A percentile compares a stretch with the other conserved stretches of the same genome.
These are phyloP conservation scores for Ambrosiella beaveri DNA, from an alignment of 2,329 filamentous ascomycete genomes.

Conservation along the genomic window DNA sequence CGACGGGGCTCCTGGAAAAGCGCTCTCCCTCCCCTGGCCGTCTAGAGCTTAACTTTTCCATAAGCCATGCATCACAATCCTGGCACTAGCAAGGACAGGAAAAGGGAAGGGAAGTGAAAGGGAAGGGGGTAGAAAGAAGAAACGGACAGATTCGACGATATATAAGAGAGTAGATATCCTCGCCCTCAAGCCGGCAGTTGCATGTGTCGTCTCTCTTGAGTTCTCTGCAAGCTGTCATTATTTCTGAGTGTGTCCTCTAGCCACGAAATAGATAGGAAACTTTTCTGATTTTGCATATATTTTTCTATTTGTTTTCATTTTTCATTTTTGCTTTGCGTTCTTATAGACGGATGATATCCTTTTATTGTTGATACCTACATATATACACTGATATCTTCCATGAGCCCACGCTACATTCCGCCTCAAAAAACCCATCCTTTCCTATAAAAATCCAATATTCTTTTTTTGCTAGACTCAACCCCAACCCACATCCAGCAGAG, in stretches of 20 bases:
- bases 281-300: not conserved
- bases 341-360: not conserved
- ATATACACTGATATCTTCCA: not conserved
- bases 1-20: too few relatives aligned
- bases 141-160: not conserved
- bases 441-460: not conserved
- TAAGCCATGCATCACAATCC: not conserved
- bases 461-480: not conserved
- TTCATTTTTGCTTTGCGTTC: not conserved
- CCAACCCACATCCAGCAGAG: not conserved
- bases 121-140: not conserved
- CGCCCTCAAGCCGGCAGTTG: not conserved
- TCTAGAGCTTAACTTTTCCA: too few relatives aligned
- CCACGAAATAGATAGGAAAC: not conserved
- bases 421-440: not conserved
- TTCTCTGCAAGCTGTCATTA: not conserved
- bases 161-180: not conserved
- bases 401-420: not conserved
- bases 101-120: not conserved
- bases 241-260: not conserved
- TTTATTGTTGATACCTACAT: not conserved
- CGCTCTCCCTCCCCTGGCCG: too few relatives aligned
- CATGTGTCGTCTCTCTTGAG: not conserved
- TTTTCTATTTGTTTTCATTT: not conserved
- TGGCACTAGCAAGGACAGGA: not conserved